Evolutionary conservation across 345 rosid genomes (phyloP).

Genomic region (Linum trigynum): DNA sequence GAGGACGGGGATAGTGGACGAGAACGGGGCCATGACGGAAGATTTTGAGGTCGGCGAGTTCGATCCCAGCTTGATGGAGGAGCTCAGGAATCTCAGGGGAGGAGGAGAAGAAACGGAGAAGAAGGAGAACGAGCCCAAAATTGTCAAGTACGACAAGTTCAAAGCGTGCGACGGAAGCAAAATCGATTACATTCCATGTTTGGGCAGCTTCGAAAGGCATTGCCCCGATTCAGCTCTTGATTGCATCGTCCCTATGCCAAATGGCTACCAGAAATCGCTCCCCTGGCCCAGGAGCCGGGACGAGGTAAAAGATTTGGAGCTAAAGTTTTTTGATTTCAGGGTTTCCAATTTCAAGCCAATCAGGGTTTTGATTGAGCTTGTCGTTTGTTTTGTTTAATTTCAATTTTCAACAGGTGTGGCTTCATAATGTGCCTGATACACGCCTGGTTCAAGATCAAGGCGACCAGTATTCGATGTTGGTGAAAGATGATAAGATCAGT

Average conservation of each 20-base stretch:
- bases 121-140: neutral
- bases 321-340: neutral
- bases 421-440: constrained; percentile 45
- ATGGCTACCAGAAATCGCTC: constrained; percentile 38
- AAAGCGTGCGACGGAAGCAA: constrained; percentile 27
- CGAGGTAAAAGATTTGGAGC: constrained; percentile 25
- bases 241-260: constrained; percentile 49
- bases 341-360: neutral
- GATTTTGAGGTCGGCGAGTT: constrained; percentile 38
- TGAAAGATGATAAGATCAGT: constrained; percentile 39
- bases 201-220: constrained; percentile 47
- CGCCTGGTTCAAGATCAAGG: constrained; percentile 40
- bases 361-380: neutral
- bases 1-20: constrained; percentile 50
- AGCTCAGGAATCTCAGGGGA: constrained; percentile 15
- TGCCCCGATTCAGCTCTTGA: constrained; percentile 35
- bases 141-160: constrained; percentile 19
- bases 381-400: neutral
- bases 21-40: constrained; percentile 46
- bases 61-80: constrained; percentile 20
- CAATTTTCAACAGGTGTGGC: constrained; percentile 40
- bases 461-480: constrained; percentile 41
- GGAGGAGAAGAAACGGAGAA: constrained; percentile 4
- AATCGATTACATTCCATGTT: constrained; percentile 42
- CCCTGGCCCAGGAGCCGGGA: constrained; percentile 62